Conservation (phyloP, 139 green algal species). For the Zygnema circumcarinatum region DNA sequence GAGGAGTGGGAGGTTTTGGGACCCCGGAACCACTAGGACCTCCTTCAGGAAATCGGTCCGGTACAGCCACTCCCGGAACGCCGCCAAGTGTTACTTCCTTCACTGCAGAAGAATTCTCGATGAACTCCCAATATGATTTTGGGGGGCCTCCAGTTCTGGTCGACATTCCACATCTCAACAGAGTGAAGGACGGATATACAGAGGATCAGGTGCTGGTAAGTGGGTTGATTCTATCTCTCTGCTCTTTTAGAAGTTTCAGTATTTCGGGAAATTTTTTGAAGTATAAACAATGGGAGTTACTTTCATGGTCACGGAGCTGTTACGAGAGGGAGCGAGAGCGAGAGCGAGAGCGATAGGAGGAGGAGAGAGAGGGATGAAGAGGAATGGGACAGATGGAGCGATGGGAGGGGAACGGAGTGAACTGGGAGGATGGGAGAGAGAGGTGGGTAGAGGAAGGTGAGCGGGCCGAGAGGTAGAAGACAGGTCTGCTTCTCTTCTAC, state of each 20-base stretch:
- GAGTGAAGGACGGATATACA: conserved; percentile 58
- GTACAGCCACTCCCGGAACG: neutral
- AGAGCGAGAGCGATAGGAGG: too few species aligned
- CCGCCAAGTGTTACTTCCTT: neutral
- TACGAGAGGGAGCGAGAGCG: too few species aligned
- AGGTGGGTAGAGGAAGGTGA: too few species aligned
- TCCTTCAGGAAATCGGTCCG: neutral
- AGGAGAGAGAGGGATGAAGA: too few species aligned
- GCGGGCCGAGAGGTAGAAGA: too few species aligned
- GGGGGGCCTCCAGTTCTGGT: conserved; percentile 43
- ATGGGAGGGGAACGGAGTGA: too few species aligned
- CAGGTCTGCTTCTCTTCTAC: conserved; percentile 6
- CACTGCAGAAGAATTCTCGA: neutral
- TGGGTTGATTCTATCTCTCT: conserved; percentile 4
- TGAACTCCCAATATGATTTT: neutral
- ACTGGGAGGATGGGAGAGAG: too few species aligned
- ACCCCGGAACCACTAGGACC: neutral
- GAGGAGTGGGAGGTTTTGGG: conserved; percentile 50
- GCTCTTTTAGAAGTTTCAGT: neutral
- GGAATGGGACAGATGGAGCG: too few species aligned
- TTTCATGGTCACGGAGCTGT: too few species aligned
- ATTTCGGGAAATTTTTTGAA: too few species aligned
- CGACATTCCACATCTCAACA: conserved; percentile 41
- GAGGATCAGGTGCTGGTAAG: conserved; percentile 46
- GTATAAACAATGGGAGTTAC: too few species aligned